Percentiles rank a stretch among this genome's conserved stretches.
Evolutionary conservation across 345 rosid species (phyloP).

Genomic region (Erucastrum elatum): DNA sequence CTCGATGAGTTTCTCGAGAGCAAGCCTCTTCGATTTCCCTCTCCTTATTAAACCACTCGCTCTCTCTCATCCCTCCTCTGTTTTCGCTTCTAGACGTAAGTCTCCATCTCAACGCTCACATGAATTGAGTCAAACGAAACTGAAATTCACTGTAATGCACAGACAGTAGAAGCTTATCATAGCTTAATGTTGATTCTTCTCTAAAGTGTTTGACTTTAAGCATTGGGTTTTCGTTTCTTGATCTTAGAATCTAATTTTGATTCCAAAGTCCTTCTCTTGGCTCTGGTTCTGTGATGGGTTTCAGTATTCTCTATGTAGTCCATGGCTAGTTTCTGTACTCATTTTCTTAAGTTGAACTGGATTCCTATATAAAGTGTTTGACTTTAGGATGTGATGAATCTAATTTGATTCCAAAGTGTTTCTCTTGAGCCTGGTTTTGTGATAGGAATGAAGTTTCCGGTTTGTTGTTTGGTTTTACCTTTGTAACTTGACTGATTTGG

Average conservation of each 20-base stretch:
- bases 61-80: constrained; percentile 14
- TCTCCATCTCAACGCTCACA: neutral
- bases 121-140: neutral
- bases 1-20: constrained; percentile 32
- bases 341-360: no score
- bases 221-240: neutral
- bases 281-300: neutral
- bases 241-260: neutral
- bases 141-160: neutral
- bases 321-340: no score
- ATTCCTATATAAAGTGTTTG: neutral
- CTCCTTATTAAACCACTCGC: constrained; percentile 31
- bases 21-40: constrained; percentile 16
- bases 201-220: neutral
- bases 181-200: neutral
- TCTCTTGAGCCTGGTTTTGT: neutral
- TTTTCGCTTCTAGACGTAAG: constrained; percentile 27
- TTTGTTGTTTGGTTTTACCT: neutral
- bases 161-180: neutral
- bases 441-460: neutral
- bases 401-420: neutral
- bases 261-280: neutral
- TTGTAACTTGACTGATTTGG: neutral
- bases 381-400: neutral
- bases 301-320: no score